A percentile compares a stretch with the other conserved stretches of the same genome.
phyloP scores from a whole-genome alignment of 805 yeast genomes.

The Grigorovia humatica region DNA sequence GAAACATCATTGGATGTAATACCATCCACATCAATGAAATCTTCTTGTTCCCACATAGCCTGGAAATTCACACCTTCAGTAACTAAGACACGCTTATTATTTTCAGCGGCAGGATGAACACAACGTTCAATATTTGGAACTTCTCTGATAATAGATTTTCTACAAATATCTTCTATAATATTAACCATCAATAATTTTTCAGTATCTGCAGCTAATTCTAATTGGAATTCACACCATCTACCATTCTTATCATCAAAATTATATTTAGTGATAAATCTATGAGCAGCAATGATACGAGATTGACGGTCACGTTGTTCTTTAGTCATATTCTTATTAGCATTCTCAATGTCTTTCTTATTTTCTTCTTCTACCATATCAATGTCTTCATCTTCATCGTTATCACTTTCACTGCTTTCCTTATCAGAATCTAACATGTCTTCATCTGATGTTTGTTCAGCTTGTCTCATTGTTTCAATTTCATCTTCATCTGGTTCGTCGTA shows the following conservation, averaged over 20 bases:
- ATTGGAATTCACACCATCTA: conserved; percentile 84
- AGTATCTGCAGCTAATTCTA: conserved; percentile 74
- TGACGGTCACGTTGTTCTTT: conserved; percentile 75
- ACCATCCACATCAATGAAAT: conserved; percentile 80
- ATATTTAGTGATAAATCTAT: conserved; percentile 64
- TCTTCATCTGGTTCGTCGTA: conserved; percentile 95
- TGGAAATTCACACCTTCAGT: conserved; percentile 98
- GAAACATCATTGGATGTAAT: conserved; percentile 88
- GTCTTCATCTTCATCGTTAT: conserved; percentile 32
- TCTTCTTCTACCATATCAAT: conserved; percentile 22
- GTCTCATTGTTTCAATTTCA: conserved; percentile 80
- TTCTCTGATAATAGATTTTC: conserved; percentile 85
- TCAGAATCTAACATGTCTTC: conserved; percentile 44
- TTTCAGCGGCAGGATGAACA: conserved; percentile 64
- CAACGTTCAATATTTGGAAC: conserved; percentile 88
- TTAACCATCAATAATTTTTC: conserved; percentile 96
- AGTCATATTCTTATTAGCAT: conserved; percentile 31
- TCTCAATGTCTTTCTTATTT: conserved; percentile 16
- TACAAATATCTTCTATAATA: conserved; percentile 85
- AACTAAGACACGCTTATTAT: conserved; percentile 65
- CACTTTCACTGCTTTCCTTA: conserved; percentile 29
- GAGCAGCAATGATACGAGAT: conserved; percentile 64
- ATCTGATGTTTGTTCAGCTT: conserved; percentile 68
- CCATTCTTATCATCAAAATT: conserved; percentile 85
- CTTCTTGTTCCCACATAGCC: conserved; percentile 97